These are phyloP conservation scores for Dothideomycetes sp. DNA, from an alignment of 2,329 filamentous ascomycete species.

Conservation along the genomic window DNA sequence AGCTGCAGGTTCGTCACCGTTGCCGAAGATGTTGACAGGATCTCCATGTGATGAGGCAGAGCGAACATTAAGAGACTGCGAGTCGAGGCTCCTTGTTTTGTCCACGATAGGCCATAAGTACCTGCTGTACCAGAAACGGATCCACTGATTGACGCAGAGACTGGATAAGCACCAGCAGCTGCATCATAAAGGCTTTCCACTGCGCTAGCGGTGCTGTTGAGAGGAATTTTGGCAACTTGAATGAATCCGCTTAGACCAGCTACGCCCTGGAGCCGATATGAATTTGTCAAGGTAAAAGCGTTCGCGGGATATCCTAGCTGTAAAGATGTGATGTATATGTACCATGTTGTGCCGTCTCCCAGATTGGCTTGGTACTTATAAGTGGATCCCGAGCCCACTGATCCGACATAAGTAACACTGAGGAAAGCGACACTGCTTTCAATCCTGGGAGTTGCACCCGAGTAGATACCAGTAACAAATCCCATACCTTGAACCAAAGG, in stretches of 20 bases:
- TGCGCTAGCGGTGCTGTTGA: conserved; percentile 24
- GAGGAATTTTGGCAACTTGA: conserved; percentile 70
- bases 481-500: conserved; percentile 84
- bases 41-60: conserved; percentile 72
- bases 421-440: conserved; percentile 66
- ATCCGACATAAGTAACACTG: conserved; percentile 43
- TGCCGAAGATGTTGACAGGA: conserved; percentile 53
- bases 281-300: conserved; percentile 57
- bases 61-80: conserved; percentile 70
- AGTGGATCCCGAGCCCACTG: conserved; percentile 48
- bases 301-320: conserved; percentile 41
- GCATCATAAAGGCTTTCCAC: conserved; percentile 63
- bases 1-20: conserved; percentile 46
- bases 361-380: conserved; percentile 67
- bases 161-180: conserved; percentile 65
- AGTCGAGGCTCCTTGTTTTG: conserved; percentile 53
- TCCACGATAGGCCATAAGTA: conserved; percentile 62
- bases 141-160: conserved; percentile 53
- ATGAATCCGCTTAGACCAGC: conserved; percentile 64
- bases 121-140: conserved; percentile 48
- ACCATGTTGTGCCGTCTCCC: conserved; percentile 62
- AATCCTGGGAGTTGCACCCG: conserved; percentile 56
- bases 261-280: conserved; percentile 52
- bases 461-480: conserved; percentile 70
- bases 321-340: conserved; percentile 61